Conservation (phyloP, 1,284 basidiomycete genomes). For the Moniliophthora roreri region DNA sequence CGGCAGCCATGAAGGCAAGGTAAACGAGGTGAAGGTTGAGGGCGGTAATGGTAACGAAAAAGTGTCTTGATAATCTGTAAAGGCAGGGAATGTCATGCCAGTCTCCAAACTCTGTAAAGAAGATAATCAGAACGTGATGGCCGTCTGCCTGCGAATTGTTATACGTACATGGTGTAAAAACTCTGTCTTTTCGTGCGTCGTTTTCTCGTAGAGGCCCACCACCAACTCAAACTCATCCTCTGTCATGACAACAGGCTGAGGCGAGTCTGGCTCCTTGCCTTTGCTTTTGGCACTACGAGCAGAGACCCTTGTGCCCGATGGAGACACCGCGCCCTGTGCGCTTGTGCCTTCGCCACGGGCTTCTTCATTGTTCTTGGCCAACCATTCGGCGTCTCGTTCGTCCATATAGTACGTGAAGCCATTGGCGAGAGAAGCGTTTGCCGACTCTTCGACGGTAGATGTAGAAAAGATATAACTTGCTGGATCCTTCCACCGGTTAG, state of each 20-base stretch:
- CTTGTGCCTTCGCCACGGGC: slow-evolving; percentile 85
- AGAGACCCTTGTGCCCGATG: slow-evolving; percentile 50
- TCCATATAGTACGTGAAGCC: slow-evolving; percentile 93
- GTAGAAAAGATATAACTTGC: slow-evolving; percentile 83
- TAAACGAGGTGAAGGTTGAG: slow-evolving; percentile 62
- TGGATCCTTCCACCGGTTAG: slow-evolving; percentile 74
- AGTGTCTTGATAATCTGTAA: slow-evolving; percentile 76
- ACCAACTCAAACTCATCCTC: slow-evolving; percentile 95
- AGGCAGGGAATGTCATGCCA: slow-evolving; percentile 72
- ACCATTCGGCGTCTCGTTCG: slow-evolving; percentile 94
- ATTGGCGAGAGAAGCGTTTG: slow-evolving; percentile 54
- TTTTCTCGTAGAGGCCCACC: slow-evolving; percentile 93
- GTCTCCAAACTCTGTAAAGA: slow-evolving; percentile 53
- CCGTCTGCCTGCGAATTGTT: background rate
- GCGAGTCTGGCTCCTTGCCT: slow-evolving; percentile 72
- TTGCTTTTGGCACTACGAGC: slow-evolving; percentile 72
- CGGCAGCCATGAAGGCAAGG: slow-evolving; percentile 63
- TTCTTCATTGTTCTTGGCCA: slow-evolving; percentile 88
- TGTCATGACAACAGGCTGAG: slow-evolving; percentile 64
- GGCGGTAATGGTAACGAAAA: slow-evolving; percentile 60
- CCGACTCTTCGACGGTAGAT: slow-evolving; percentile 84
- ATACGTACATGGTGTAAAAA: slow-evolving; percentile 85
- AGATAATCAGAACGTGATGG: no score
- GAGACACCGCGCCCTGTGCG: slow-evolving; percentile 65
- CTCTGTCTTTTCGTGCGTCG: slow-evolving; percentile 88